These are phyloP conservation scores for Penicillium antarcticum DNA, from an alignment of 495 filamentous ascomycete species.

Conservation along the genomic window DNA sequence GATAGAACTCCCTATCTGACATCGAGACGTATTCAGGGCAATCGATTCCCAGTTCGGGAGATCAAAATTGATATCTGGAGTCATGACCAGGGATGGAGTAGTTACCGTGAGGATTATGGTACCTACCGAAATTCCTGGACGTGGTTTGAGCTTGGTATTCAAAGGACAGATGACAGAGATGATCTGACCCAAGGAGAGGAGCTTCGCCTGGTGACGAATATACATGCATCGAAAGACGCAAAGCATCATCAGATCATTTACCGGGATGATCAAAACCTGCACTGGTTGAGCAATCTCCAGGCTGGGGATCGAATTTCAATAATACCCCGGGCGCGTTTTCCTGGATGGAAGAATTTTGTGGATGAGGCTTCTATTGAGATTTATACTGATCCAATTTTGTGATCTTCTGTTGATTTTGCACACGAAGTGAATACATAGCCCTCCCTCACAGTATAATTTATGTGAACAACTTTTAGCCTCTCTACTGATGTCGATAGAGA, in stretches of 20 bases:
- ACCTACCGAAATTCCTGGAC: constrained; percentile 48
- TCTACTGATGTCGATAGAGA: no score
- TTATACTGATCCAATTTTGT: background rate
- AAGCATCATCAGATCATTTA: background rate
- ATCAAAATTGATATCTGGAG: constrained; percentile 54
- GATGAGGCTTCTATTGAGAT: background rate
- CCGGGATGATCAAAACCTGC: background rate
- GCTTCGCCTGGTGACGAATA: background rate
- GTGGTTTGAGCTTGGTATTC: constrained; percentile 59
- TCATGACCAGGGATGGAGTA: constrained; percentile 56
- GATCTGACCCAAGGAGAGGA: background rate
- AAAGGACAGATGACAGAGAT: constrained; percentile 30
- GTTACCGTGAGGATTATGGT: constrained; percentile 17
- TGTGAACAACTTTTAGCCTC: no score
- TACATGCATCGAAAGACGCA: background rate
- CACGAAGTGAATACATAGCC: no score
- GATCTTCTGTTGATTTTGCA: background rate
- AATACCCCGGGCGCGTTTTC: background rate
- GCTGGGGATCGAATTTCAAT: background rate
- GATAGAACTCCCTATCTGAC: background rate
- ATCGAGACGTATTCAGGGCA: background rate
- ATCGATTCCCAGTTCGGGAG: constrained; percentile 32
- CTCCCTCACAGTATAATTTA: no score
- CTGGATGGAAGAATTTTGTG: constrained; percentile 1
- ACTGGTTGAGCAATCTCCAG: background rate